Evolutionary conservation across 768 basidiomycete genomes (phyloP).

Genomic region (Mycena chlorophos): DNA sequence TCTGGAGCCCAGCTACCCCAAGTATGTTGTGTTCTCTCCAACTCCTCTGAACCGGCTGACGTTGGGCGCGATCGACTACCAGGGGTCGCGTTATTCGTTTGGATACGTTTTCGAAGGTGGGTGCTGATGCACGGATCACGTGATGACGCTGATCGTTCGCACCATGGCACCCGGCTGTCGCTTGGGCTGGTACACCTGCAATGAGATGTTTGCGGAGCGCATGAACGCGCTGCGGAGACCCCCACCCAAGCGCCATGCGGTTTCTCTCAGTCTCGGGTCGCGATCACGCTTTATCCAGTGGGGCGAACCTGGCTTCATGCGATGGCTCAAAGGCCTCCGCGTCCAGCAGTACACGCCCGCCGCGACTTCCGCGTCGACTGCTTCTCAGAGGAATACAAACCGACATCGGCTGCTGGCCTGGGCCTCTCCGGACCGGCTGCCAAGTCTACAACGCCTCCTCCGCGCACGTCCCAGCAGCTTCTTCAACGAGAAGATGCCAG

Average conservation of each 20-base stretch:
- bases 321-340: conserved; percentile 71
- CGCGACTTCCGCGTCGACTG: conserved; percentile 67
- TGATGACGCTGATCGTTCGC: no score
- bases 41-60: neutral
- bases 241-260: conserved; percentile 72
- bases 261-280: conserved; percentile 56
- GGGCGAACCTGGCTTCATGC: conserved; percentile 69
- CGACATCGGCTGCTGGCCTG: conserved; percentile 41
- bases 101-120: conserved; percentile 77
- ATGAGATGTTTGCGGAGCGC: conserved; percentile 72
- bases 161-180: conserved; percentile 77
- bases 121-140: no score
- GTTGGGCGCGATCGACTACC: conserved; percentile 64
- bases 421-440: conserved; percentile 37
- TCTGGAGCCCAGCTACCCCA: conserved; percentile 64
- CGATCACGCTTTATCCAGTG: conserved; percentile 63
- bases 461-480: conserved; percentile 22
- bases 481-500: conserved; percentile 44
- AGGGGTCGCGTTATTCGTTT: conserved; percentile 84
- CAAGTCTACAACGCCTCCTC: conserved; percentile 47
- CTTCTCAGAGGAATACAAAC: conserved; percentile 61
- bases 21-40: conserved; percentile 32
- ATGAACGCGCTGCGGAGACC: conserved; percentile 70
- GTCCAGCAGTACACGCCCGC: conserved; percentile 56
- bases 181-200: conserved; percentile 80